A percentile compares a stretch with the other conserved stretches of the same genome.
Conservation (phyloP, 352 stramenopile genomes). For the Pythium pectinolyticum region DNA sequence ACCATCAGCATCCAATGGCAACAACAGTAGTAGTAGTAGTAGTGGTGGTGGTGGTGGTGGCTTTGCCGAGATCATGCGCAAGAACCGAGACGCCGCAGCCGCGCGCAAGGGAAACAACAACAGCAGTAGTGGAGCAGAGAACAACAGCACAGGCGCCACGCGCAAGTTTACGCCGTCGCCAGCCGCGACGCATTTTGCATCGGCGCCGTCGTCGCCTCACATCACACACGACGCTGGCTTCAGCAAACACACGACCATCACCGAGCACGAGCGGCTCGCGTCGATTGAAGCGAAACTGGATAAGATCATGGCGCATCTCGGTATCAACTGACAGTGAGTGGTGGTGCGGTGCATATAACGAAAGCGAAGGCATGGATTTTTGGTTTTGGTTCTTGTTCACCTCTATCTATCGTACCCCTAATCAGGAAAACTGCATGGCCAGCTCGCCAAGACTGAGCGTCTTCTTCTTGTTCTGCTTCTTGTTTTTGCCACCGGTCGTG, state of each 20-base stretch:
- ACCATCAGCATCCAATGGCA: constrained; percentile 13
- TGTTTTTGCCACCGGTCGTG: constrained; percentile 22
- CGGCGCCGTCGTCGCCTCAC: constrained; percentile 58
- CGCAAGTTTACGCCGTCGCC: not conserved
- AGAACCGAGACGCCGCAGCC: constrained; percentile 84
- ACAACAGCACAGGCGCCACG: not conserved
- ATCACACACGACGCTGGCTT: constrained; percentile 21
- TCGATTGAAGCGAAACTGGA: constrained; percentile 87
- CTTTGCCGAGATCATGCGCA: constrained; percentile 90
- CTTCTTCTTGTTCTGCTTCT: constrained; percentile 90
- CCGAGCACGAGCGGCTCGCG: constrained; percentile 61
- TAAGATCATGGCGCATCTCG: constrained; percentile 87
- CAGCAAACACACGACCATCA: constrained; percentile 12
- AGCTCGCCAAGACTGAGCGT: constrained; percentile 76
- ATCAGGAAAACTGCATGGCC: constrained; percentile 78
- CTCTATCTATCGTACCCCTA: constrained; percentile 3
- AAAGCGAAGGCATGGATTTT: not conserved
- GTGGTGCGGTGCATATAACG: too few relatives aligned
- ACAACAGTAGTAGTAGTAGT: constrained; percentile 22
- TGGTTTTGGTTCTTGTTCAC: not conserved
- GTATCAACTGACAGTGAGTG: constrained; percentile 42
- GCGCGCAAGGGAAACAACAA: constrained; percentile 43
- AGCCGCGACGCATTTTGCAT: constrained; percentile 32
- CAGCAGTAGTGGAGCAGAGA: constrained; percentile 15
- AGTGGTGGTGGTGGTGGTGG: constrained; percentile 47